Conservation (phyloP, 306 rosid species). For the Casuarina equisetifolia region DNA sequence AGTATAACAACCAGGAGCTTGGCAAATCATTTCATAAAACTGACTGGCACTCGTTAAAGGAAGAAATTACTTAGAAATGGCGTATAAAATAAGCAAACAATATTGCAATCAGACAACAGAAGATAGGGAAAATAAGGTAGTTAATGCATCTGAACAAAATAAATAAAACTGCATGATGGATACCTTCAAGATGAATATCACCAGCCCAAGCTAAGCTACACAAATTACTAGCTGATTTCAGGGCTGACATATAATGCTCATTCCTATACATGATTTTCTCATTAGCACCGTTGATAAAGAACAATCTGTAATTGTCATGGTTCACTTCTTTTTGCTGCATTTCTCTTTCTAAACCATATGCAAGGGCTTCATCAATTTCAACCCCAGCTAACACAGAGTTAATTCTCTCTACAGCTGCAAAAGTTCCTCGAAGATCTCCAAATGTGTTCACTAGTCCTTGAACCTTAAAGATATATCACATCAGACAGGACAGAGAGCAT, state of each 20-base stretch:
- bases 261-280: conserved; percentile 47
- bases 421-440: conserved; percentile 87
- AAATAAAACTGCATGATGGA: conserved; percentile 21
- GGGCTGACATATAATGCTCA: conserved; percentile 77
- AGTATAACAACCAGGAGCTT: conserved; percentile 3
- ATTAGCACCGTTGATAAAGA: conserved; percentile 39
- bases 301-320: conserved; percentile 61
- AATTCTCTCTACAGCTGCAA: conserved; percentile 93
- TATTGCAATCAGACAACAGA: background rate
- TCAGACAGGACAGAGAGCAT: conserved; percentile 30
- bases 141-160: conserved; percentile 24
- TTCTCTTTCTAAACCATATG: conserved; percentile 89
- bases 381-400: conserved; percentile 76
- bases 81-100: background rate
- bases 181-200: conserved; percentile 90
- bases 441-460: conserved; percentile 95
- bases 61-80: conserved; percentile 19
- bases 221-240: conserved; percentile 66
- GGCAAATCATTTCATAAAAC: conserved; percentile 15
- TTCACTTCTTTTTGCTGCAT: conserved; percentile 56
- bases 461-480: conserved; percentile 55
- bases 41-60: conserved; percentile 10
- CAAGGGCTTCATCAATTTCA: conserved; percentile 86
- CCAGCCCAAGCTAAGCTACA: conserved; percentile 76
- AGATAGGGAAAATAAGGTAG: background rate